Evolutionary conservation across 345 rosid species (phyloP), one percentile per base, ranked within the genome.

Genomic region (Euphorbia pulcherrima): DNA sequence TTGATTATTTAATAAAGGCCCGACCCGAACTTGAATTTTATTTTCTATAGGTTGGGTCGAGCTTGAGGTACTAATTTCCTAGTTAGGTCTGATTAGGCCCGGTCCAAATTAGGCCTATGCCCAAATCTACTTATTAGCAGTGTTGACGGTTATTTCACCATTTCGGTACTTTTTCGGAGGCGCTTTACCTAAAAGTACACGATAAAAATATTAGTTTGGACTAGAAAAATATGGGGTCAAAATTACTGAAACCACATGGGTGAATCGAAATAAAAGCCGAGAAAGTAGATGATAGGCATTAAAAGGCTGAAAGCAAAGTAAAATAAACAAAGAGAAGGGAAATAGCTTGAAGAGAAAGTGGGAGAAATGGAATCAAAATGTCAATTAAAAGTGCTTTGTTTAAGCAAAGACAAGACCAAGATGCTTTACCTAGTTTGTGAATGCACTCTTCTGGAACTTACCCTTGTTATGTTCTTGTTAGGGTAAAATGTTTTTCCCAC

Each of bases 391-490:
- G 77, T 82, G 16, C 89, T 78, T 2, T 62, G 20, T 70, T 60
- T 65, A 68, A 81, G 53, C 78, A 80, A 81, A 83, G 84, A 85
- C 87, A 86, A 86, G 85, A 78, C 86, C 80, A 79, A 92, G 96
- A 92, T 92, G 80, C 96, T n/a, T 44, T 70, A 64, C 73, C 87
- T 92, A 81, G 92, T 84, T 62, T n/a, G n/a, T n/a, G n/a, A n/a
- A n/a, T n/a, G n/a, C n/a, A n/a, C n/a, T n/a, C n/a, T n/a, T 88
- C 82, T 85, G 85, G 88, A 90, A 77, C 84, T 82, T n/a, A 80
- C 86, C 17, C 67, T 72, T 63, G 70, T 33, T 33, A 2, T 75
- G 62, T 73, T 46, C 6, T n/a, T n/a, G n/a, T 56, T 67, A 72
- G 77, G 86, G 84, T 56, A 85, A 83, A 65, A 80, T 27, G 72